Evolutionary conservation across 257 asterid species (phyloP).

Genomic region (Verbena officinalis): DNA sequence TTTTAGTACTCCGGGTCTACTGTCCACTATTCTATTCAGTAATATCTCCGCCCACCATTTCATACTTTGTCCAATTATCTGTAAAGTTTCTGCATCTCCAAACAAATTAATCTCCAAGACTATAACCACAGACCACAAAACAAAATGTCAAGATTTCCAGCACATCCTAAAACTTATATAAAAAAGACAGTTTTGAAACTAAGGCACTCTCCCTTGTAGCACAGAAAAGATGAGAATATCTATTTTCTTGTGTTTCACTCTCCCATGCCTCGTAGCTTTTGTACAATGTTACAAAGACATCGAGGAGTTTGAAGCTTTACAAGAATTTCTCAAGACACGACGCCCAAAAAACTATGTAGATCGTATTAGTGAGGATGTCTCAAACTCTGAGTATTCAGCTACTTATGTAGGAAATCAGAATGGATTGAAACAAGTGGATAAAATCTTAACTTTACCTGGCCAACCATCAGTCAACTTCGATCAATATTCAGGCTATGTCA

Average conservation of each 20-base stretch:
- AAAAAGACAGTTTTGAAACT: background rate
- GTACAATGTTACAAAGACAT: conserved; percentile 34
- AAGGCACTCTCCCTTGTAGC: background rate
- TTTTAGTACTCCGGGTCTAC: too few species aligned
- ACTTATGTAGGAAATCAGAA: conserved; percentile 34
- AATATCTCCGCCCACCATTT: too few species aligned
- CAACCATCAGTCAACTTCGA: conserved; percentile 41
- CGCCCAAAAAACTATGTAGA: background rate
- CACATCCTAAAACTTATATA: background rate
- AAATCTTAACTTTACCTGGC: conserved; percentile 40
- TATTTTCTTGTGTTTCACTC: conserved; percentile 4
- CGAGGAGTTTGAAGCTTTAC: conserved; percentile 18
- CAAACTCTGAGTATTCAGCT: conserved; percentile 15
- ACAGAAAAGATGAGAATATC: conserved; percentile 26
- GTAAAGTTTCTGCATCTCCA: too few species aligned
- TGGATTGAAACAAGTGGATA: conserved; percentile 36
- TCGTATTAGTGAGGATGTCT: background rate
- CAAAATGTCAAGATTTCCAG: background rate
- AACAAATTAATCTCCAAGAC: too few species aligned
- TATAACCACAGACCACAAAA: too few species aligned
- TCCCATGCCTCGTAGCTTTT: conserved; percentile 21
- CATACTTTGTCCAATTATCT: too few species aligned
- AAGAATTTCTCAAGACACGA: conserved; percentile 10
- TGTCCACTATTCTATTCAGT: too few species aligned
- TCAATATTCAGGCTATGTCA: conserved; percentile 52